Conservation (phyloP, 2,329 filamentous ascomycete species). For the Ophiostoma tasmaniense region DNA sequence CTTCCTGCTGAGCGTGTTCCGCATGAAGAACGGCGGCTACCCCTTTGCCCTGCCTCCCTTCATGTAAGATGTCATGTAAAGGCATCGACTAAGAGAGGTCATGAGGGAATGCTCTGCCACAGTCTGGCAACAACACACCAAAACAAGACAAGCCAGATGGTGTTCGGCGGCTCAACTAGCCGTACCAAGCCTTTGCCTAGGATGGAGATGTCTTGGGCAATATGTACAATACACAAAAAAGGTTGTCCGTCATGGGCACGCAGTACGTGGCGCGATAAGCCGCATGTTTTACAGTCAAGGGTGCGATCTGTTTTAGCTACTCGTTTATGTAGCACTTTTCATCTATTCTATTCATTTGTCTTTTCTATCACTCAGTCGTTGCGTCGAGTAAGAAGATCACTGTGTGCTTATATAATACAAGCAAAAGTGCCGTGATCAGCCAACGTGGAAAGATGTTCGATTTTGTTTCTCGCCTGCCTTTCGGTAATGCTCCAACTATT, state of each 20-base stretch:
- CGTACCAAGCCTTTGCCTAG: neutral
- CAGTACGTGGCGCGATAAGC: neutral
- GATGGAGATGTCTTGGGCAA: neutral
- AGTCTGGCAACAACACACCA: neutral
- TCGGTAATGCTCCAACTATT: neutral
- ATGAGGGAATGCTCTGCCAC: neutral
- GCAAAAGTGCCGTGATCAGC: neutral
- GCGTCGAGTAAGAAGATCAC: neutral
- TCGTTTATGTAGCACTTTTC: neutral
- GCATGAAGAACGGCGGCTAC: slow-evolving; percentile 89
- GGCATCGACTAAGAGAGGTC: slow-evolving; percentile 13
- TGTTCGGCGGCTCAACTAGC: neutral
- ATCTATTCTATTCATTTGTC: neutral
- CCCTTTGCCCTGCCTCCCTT: slow-evolving; percentile 93
- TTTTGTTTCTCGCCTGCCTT: neutral
- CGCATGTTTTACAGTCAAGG: neutral
- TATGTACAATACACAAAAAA: slow-evolving; percentile 4
- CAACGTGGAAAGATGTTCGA: neutral
- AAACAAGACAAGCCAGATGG: neutral
- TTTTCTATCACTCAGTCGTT: neutral
- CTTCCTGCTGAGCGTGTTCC: slow-evolving; percentile 88
- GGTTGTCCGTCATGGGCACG: neutral
- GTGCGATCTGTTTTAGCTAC: slow-evolving; percentile 1
- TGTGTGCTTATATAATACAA: neutral
- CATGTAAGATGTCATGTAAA: slow-evolving; percentile 34